Conservation (phyloP, 2,329 filamentous ascomycete species). For the Aspergillus fischeri region DNA sequence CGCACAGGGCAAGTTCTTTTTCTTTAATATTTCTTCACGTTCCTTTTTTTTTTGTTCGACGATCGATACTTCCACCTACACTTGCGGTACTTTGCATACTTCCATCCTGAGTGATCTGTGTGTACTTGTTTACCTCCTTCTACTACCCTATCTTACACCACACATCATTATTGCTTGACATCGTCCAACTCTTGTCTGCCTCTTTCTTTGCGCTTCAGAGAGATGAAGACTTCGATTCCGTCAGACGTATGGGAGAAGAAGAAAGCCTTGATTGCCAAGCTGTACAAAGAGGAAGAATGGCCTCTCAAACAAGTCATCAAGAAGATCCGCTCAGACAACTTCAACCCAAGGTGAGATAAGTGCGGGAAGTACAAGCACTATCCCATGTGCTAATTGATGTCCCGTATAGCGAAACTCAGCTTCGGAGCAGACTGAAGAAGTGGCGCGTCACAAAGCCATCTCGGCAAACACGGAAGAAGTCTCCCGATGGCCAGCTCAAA, state of each 20-base stretch:
- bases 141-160: background rate
- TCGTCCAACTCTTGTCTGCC: background rate
- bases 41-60: background rate
- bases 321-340: conserved; percentile 39
- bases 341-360: conserved; percentile 39
- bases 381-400: background rate
- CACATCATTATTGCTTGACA: conserved; percentile 2
- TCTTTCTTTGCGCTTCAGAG: conserved; percentile 1
- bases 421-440: conserved; percentile 43
- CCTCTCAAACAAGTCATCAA: conserved; percentile 44
- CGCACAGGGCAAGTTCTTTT: background rate
- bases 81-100: too few species aligned
- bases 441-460: conserved; percentile 45
- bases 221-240: conserved; percentile 42
- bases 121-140: background rate
- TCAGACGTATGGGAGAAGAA: conserved; percentile 44
- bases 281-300: conserved; percentile 45
- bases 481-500: conserved; percentile 18
- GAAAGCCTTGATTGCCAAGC: conserved; percentile 36
- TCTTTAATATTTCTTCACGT: conserved; percentile 4
- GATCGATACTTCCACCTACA: background rate
- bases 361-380: background rate
- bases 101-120: background rate
- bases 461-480: conserved; percentile 40
- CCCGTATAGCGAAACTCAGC: conserved; percentile 38